A percentile compares a stretch with the other conserved stretches of the same genome.
Evolutionary conservation across 2,329 filamentous ascomycete genomes (phyloP).

Genomic region (Cladosporium phlei): DNA sequence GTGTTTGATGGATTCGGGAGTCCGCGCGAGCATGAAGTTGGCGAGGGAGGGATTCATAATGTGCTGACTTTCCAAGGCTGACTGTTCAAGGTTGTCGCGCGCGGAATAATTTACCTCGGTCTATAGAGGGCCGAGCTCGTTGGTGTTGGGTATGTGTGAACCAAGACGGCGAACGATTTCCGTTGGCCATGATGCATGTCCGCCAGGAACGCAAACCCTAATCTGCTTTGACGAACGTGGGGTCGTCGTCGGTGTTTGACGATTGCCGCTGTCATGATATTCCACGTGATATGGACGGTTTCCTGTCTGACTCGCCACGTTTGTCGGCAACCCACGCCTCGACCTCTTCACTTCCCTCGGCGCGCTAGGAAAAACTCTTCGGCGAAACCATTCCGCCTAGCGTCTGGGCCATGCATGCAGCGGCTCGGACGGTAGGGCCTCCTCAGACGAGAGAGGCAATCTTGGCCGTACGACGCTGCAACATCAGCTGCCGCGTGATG

Average conservation of each 20-base stretch:
- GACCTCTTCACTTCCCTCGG: no score
- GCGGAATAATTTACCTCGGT: conserved; percentile 6
- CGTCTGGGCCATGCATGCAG: not conserved
- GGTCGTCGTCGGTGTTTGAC: conserved; percentile 5
- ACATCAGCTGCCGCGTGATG: conserved; percentile 3
- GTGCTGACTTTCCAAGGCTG: not conserved
- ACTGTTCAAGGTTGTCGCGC: not conserved
- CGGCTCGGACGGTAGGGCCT: not conserved
- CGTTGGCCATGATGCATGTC: conserved; percentile 1
- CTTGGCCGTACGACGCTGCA: not conserved
- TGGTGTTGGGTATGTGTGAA: no score
- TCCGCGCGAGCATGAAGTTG: conserved; percentile 28
- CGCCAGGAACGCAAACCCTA: conserved; percentile 1
- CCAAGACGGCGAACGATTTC: no score
- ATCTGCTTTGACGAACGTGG: conserved; percentile 2
- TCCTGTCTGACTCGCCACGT: not conserved
- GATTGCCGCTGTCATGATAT: no score
- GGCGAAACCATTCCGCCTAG: conserved; percentile 7
- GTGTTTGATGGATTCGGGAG: conserved; percentile 26
- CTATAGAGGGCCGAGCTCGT: conserved; percentile 7
- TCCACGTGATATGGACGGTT: not conserved
- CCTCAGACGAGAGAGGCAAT: conserved; percentile 3
- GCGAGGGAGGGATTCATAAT: conserved; percentile 29
- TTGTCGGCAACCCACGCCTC: no score
- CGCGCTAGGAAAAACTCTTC: conserved; percentile 9